Conservation (phyloP, 2,329 filamentous ascomycete species). For the Penicillium nordicum region DNA sequence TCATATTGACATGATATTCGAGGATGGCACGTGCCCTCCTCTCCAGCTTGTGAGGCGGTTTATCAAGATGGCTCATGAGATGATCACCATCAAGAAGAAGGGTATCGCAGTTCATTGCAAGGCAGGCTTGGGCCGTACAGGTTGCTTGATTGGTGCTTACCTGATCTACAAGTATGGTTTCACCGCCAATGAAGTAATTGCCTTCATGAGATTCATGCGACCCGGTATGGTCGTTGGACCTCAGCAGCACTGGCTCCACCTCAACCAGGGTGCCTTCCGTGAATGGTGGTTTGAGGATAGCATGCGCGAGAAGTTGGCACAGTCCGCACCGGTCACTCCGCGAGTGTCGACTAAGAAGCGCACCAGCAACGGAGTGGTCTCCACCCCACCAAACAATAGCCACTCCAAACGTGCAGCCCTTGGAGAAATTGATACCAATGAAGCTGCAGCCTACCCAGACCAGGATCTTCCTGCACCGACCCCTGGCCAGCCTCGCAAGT, state of each 20-base stretch:
- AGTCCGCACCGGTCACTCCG: constrained; percentile 56
- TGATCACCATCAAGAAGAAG: constrained; percentile 85
- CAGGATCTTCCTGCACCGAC: constrained; percentile 94
- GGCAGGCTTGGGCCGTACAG: constrained; percentile 89
- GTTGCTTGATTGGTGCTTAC: constrained; percentile 94
- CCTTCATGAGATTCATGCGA: constrained; percentile 98
- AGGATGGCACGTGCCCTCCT: constrained; percentile 92
- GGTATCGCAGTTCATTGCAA: constrained; percentile 98
- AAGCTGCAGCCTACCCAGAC: constrained; percentile 54
- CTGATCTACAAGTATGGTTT: constrained; percentile 97
- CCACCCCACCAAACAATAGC: constrained; percentile 79
- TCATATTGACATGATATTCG: constrained; percentile 99
- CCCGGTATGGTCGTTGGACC: constrained; percentile 98
- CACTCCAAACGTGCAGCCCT: constrained; percentile 76
- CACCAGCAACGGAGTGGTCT: constrained; percentile 65
- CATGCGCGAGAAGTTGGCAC: constrained; percentile 78
- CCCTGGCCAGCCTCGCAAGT: constrained; percentile 91
- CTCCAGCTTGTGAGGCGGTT: constrained; percentile 89
- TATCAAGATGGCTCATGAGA: constrained; percentile 90
- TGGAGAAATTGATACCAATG: constrained; percentile 89
- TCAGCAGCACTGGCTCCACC: constrained; percentile 97
- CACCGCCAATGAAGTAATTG: constrained; percentile 94
- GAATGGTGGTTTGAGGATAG: constrained; percentile 88
- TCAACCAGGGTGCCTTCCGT: constrained; percentile 95
- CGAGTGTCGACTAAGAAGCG: constrained; percentile 57